Conservation (phyloP, 2,329 filamentous ascomycete species). For the Pseudocercospora vitis region DNA sequence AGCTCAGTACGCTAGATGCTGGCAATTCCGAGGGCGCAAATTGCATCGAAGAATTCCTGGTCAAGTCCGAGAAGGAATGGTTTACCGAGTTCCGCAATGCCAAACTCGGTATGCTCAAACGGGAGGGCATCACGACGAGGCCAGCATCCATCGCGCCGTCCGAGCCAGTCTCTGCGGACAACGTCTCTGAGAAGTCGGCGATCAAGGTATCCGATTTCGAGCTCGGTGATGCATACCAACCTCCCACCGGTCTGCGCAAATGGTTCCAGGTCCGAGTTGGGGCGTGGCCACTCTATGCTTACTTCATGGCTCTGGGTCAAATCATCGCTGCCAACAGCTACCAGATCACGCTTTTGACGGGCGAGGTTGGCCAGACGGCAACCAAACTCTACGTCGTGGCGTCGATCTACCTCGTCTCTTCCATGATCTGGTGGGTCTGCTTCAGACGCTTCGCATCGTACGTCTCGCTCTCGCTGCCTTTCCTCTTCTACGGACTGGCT, state of each 20-base stretch:
- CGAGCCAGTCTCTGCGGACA: conserved; percentile 28
- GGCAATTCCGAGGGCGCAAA: conserved; percentile 54
- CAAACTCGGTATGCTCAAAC: conserved; percentile 53
- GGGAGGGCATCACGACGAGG: conserved; percentile 12
- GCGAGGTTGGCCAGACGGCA: conserved; percentile 58
- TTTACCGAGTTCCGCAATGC: conserved; percentile 58
- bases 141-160: conserved; percentile 14
- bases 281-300: conserved; percentile 62
- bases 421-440: conserved; percentile 60
- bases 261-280: conserved; percentile 57
- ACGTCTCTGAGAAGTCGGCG: conserved; percentile 24
- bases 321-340: conserved; percentile 65
- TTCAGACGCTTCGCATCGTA: conserved; percentile 59
- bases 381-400: conserved; percentile 60
- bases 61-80: conserved; percentile 66
- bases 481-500: conserved; percentile 60
- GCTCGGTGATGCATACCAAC: conserved; percentile 54
- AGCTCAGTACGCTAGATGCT: conserved; percentile 54
- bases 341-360: conserved; percentile 64
- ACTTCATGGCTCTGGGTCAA: conserved; percentile 61
- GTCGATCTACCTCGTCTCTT: conserved; percentile 57
- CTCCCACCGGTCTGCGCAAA: conserved; percentile 58
- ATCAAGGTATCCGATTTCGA: conserved; percentile 47
- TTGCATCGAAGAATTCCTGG: conserved; percentile 64
- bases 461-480: conserved; percentile 58